Percentiles rank a stretch among this genome's conserved stretches.
These are phyloP conservation scores for Elymus sibiricus DNA, from an alignment of 176 grass and related monocot genomes.

Conservation along the genomic window DNA sequence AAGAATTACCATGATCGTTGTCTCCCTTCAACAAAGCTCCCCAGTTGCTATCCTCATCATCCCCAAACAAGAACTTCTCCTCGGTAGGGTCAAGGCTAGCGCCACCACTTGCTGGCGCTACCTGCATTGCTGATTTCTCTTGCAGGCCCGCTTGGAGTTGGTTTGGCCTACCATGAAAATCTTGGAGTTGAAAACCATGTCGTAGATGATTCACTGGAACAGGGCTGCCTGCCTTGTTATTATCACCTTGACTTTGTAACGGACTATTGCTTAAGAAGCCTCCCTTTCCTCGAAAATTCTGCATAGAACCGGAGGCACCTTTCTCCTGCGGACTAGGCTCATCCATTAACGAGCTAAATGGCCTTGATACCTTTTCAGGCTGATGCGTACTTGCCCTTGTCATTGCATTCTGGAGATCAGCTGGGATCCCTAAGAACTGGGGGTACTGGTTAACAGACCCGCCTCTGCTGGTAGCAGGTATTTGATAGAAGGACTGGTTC, in stretches of 20 bases:
- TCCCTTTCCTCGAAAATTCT: conserved; percentile 68
- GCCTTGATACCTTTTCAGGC: conserved; percentile 52
- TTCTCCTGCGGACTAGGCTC: conserved; percentile 41
- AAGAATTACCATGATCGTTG: conserved; percentile 44
- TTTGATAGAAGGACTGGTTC: conserved; percentile 68
- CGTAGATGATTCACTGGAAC: conserved; percentile 54
- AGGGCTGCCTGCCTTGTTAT: conserved; percentile 48
- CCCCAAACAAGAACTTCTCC: conserved; percentile 88
- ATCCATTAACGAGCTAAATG: conserved; percentile 51
- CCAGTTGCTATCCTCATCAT: conserved; percentile 72
- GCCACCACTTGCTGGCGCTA: conserved; percentile 48
- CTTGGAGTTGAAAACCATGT: conserved; percentile 52
- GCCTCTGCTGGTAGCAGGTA: conserved; percentile 51
- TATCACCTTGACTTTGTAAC: conserved; percentile 41
- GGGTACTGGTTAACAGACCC: conserved; percentile 66
- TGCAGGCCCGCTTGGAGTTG: conserved; percentile 48
- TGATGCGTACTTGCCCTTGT: conserved; percentile 47
- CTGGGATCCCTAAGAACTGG: conserved; percentile 67
- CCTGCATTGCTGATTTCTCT: conserved; percentile 52
- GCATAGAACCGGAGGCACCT: conserved; percentile 49
- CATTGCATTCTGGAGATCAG: conserved; percentile 54
- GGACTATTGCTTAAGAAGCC: conserved; percentile 49
- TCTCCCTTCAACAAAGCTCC: conserved; percentile 66
- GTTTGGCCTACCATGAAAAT: conserved; percentile 49
- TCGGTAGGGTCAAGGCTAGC: conserved; percentile 86